These are phyloP conservation scores for Apophysomyces elegans DNA, from an alignment of 371 early-diverging fungal genomes.

Conservation along the genomic window DNA sequence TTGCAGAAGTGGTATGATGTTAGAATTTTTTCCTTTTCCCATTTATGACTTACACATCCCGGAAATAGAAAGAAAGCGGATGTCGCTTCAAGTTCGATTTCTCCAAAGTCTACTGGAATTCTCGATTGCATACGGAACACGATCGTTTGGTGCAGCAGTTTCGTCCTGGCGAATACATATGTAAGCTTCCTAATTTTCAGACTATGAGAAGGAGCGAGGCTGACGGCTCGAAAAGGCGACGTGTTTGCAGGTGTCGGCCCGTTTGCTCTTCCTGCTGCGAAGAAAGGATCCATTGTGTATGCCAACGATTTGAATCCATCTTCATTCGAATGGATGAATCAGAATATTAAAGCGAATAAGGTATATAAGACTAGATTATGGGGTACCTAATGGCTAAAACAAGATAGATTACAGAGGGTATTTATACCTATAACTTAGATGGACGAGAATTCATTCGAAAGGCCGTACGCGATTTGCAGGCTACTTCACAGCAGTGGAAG, in stretches of 20 bases:
- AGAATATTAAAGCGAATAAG: constrained; percentile 88
- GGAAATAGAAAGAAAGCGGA: constrained; percentile 81
- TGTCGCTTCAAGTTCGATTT: constrained; percentile 96
- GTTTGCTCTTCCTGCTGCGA: constrained; percentile 96
- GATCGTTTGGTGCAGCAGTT: constrained; percentile 86
- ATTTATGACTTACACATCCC: not conserved
- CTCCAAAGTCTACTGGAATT: constrained; percentile 99
- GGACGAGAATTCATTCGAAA: constrained; percentile 89
- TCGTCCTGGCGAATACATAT: constrained; percentile 75
- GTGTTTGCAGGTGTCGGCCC: constrained; percentile 99
- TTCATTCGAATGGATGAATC: constrained; percentile 80
- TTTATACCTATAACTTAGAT: constrained; percentile 87
- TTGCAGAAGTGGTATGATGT: constrained; percentile 80
- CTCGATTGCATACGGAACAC: constrained; percentile 96
- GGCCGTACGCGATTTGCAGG: constrained; percentile 61
- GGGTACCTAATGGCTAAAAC: not conserved
- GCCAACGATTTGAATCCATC: constrained; percentile 98
- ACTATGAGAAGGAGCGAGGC: not conserved
- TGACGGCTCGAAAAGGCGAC: constrained; percentile 60
- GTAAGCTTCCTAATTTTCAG: constrained; percentile 35
- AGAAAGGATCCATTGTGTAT: constrained; percentile 84
- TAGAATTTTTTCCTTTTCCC: not conserved
- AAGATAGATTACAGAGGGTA: constrained; percentile 47
- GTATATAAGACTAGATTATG: constrained; percentile 30
- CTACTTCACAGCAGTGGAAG: constrained; percentile 45